A percentile compares a stretch with the other conserved stretches of the same genome.
phyloP scores from a whole-genome alignment of 805 yeast species.

The Barnettozyma salicaria region DNA sequence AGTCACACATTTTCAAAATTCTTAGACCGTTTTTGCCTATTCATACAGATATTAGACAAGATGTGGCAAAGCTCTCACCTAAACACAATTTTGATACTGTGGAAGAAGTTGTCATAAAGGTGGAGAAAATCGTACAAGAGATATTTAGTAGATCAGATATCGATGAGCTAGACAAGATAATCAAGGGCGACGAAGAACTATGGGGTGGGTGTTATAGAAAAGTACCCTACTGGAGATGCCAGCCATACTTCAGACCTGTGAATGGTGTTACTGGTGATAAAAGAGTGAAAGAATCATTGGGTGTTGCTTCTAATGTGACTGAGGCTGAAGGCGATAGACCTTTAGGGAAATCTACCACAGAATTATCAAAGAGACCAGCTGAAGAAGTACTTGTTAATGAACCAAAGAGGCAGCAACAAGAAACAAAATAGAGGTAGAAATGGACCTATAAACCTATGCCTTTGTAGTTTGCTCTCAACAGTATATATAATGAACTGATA shows the following conservation, averaged over 20 bases:
- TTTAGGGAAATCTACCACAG: no score
- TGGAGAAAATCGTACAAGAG: conserved; percentile 59
- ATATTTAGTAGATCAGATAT: conserved; percentile 49
- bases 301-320: conserved; percentile 8
- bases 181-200: conserved; percentile 45
- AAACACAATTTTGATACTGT: conserved; percentile 42
- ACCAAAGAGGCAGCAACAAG: conserved; percentile 12
- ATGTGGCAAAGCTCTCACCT: conserved; percentile 50
- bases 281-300: conserved; percentile 28
- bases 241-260: conserved; percentile 89
- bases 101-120: conserved; percentile 52
- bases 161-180: conserved; percentile 49
- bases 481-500: no score
- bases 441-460: no score
- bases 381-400: conserved; percentile 18
- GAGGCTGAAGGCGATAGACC: no score
- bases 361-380: conserved; percentile 22
- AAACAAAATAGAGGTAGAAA: not conserved
- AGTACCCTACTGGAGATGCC: conserved; percentile 94
- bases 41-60: conserved; percentile 73
- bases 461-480: no score
- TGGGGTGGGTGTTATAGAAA: conserved; percentile 82
- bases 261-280: conserved; percentile 62
- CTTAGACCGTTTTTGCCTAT: conserved; percentile 72
- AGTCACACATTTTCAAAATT: conserved; percentile 86